Conservation (phyloP, 768 basidiomycete species). For the Amanita thiersii region DNA sequence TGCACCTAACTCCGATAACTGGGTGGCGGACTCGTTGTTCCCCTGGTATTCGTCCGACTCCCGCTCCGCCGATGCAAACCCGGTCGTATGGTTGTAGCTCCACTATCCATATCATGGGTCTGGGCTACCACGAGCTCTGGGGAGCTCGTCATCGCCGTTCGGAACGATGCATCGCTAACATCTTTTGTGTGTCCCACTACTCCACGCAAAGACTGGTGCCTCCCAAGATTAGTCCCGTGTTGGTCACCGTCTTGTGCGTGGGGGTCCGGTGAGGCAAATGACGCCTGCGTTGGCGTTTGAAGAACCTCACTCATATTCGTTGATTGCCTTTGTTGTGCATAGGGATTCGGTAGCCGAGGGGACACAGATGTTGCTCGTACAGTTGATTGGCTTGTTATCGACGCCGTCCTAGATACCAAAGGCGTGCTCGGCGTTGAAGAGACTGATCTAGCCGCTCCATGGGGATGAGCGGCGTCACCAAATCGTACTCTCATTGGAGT, state of each 20-base stretch:
- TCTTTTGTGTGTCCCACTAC: not conserved
- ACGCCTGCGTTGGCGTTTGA: conserved; percentile 4
- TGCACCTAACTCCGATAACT: not conserved
- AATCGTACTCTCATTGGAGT: too few species aligned
- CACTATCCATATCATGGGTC: too few species aligned
- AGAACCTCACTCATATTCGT: not conserved
- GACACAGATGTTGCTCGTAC: not conserved
- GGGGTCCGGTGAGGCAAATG: not conserved
- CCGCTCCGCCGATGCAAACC: too few species aligned
- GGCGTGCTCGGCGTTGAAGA: conserved; percentile 2
- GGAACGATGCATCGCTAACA: not conserved
- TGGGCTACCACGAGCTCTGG: too few species aligned
- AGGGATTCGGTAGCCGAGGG: not conserved
- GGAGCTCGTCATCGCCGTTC: not conserved
- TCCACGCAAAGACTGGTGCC: not conserved
- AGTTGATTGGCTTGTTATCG: not conserved
- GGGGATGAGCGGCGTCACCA: too few species aligned
- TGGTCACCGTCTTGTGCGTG: not conserved
- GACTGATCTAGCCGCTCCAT: not conserved
- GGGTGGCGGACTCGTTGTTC: conserved; percentile 2
- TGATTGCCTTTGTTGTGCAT: not conserved
- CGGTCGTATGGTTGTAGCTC: too few species aligned
- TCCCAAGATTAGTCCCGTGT: not conserved
- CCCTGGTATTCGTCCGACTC: too few species aligned
- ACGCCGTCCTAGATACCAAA: not conserved